phyloP scores from a whole-genome alignment of 805 yeast genomes.

The Pichia cephalocereana region DNA sequence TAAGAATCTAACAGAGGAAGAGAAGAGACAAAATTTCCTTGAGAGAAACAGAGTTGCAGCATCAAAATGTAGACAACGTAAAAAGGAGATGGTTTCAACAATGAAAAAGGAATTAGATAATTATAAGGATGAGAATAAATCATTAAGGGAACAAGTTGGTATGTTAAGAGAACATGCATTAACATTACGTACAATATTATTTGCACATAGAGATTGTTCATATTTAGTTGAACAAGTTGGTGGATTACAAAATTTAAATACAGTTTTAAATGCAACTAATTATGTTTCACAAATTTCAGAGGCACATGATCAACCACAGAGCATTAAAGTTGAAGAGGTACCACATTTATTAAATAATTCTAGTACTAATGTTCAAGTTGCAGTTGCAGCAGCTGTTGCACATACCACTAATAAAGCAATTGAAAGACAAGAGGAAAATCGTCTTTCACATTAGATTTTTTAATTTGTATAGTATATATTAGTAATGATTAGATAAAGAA shows the following conservation, averaged over 20 bases:
- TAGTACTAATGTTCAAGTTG: slow-evolving; percentile 13
- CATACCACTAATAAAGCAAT: slow-evolving; percentile 18
- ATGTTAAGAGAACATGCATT: slow-evolving; percentile 50
- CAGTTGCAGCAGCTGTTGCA: slow-evolving; percentile 22
- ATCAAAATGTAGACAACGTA: slow-evolving; percentile 90
- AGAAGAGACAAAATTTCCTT: slow-evolving; percentile 69
- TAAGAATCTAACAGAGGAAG: slow-evolving; percentile 37
- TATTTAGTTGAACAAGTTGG: slow-evolving; percentile 34
- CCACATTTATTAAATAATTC: slow-evolving; percentile 9
- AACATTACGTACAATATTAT: slow-evolving; percentile 37
- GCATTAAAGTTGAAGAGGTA: slow-evolving; percentile 1
- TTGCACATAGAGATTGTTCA: slow-evolving; percentile 43
- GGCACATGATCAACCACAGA: slow-evolving; percentile 7
- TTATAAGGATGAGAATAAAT: slow-evolving; percentile 62
- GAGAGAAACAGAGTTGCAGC: slow-evolving; percentile 96
- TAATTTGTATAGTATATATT: too few relatives aligned
- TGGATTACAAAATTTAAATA: slow-evolving; percentile 35
- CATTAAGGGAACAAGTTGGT: slow-evolving; percentile 49
- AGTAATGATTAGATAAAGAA: too few relatives aligned
- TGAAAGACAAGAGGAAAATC: slow-evolving; percentile 11
- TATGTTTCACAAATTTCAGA: slow-evolving; percentile 18
- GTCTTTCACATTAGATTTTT: neutral
- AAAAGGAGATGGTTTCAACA: slow-evolving; percentile 76
- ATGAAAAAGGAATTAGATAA: slow-evolving; percentile 73
- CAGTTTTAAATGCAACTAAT: slow-evolving; percentile 28